Base-by-base conservation (phyloP, 371 early-diverging fungal species). In the Mucor indicus region DNA sequence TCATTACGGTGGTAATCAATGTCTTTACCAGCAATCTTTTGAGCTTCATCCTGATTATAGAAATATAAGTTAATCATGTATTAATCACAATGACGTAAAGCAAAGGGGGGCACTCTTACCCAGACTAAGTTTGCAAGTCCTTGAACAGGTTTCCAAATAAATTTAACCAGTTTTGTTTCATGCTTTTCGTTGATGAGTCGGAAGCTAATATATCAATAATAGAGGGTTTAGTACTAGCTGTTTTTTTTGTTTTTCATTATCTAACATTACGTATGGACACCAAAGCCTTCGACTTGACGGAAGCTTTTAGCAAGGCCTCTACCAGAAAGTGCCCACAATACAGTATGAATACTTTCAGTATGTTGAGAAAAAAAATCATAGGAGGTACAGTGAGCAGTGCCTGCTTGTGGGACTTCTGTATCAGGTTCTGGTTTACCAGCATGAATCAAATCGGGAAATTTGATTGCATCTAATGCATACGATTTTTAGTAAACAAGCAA, bases 1-100 rank as follows among this genome's bases (percentile, higher is more conserved):
- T 80, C 83, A 9, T 73, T 61, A 8, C 76, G 60, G 32, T 69
- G 70, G 53, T 57, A 80, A 49, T 83, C 80, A 17, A 70, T 70
- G 38, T 81, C 78, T 44, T 67, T 62, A 22, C 80, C 81, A 23
- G 60, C 62, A 44, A 76, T 66, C 50, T 75, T 74, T 38, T 65
- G 66, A 3, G 80, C 79, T 44, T 81, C 76, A 16, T 75, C 78
- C 56, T 47, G 23, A 4, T n/a, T n/a, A n/a, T n/a, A n/a, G n/a
- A n/a, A n/a, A n/a, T n/a, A n/a, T n/a, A n/a, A n/a, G n/a, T n/a
- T n/a, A n/a, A n/a, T n/a, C n/a, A n/a, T n/a, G n/a, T n/a, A n/a
- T n/a, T n/a, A n/a, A n/a, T n/a, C n/a, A n/a, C n/a, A n/a, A n/a
- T n/a, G n/a, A n/a, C n/a, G n/a, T n/a, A n/a, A n/a, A n/a, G n/a